phyloP scores from a whole-genome alignment of 2,329 filamentous ascomycete genomes.

The Chaetomium sp. region DNA sequence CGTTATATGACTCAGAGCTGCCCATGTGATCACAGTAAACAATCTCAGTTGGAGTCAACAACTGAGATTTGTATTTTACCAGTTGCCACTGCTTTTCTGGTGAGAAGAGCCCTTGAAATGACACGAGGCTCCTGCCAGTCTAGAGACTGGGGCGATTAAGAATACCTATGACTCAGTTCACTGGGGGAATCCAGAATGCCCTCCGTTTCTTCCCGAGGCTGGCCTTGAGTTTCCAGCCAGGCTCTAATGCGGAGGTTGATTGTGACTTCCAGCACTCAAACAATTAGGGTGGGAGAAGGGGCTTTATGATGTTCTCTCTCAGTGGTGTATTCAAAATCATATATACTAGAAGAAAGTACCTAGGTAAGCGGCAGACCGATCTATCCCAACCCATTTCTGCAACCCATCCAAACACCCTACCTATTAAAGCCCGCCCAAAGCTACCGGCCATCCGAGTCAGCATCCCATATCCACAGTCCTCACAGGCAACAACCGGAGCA shows the following conservation, averaged over 20 bases:
- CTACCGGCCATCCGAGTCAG: constrained; percentile 19
- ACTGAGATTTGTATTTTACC: not conserved
- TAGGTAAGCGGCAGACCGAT: not conserved
- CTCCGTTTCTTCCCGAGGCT: not conserved
- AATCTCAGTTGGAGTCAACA: not conserved
- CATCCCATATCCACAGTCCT: not conserved
- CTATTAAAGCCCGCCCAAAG: constrained; percentile 31
- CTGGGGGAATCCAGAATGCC: not conserved
- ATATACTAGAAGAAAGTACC: not conserved
- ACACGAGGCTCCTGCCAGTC: not conserved
- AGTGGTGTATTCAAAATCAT: not conserved
- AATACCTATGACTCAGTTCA: not conserved
- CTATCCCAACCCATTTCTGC: not conserved
- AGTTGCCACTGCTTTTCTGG: not conserved
- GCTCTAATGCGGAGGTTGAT: not conserved
- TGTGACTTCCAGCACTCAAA: not conserved
- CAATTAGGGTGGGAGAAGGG: not conserved
- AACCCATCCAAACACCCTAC: not conserved
- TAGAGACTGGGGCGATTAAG: not conserved
- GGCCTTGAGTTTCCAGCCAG: not conserved
- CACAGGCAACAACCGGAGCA: not conserved
- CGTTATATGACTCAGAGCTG: constrained; percentile 5
- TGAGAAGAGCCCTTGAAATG: not conserved
- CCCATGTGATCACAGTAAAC: constrained; percentile 10
- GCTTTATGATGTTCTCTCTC: not conserved